Evolutionary conservation across 345 rosid genomes (phyloP).

Genomic region (Eucalyptus paniculata): DNA sequence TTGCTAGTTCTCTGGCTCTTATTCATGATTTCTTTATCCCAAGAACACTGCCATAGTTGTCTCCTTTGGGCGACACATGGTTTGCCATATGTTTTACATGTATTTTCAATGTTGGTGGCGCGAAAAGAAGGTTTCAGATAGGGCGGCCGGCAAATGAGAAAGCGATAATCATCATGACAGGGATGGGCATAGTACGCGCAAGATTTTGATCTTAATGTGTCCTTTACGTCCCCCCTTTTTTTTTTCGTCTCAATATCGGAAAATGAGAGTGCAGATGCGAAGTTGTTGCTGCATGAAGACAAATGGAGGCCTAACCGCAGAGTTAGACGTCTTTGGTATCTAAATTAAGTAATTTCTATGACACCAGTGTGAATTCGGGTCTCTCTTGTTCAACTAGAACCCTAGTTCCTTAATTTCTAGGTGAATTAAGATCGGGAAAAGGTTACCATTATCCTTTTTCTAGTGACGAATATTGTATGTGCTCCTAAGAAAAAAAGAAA

Average conservation of each 20-base stretch:
- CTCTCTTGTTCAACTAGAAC: too few species aligned
- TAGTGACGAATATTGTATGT: too few species aligned
- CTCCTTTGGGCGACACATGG: not conserved
- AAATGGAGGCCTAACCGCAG: conserved; percentile 51
- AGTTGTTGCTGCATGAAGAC: conserved; percentile 11
- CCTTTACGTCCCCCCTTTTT: not conserved
- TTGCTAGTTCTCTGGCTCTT: not conserved
- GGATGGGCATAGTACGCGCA: conserved; percentile 45
- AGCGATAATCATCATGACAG: conserved; percentile 47
- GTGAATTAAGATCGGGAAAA: too few species aligned
- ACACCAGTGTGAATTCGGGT: too few species aligned
- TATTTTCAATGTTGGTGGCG: not conserved
- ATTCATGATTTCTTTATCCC: not conserved
- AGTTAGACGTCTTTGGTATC: not conserved
- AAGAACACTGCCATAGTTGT: not conserved
- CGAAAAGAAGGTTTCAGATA: conserved; percentile 30
- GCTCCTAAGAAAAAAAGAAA: too few species aligned
- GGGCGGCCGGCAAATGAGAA: conserved; percentile 20
- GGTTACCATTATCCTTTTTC: too few species aligned
- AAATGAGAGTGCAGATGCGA: not conserved
- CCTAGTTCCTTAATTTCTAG: too few species aligned
- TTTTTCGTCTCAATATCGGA: not conserved
- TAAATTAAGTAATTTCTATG: too few species aligned
- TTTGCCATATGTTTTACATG: not conserved
- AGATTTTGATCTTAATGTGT: not conserved